Percentiles rank a stretch among this genome's conserved stretches.
These are phyloP conservation scores for Penicillium olsonii DNA, from an alignment of 2,329 filamentous ascomycete genomes.

Conservation along the genomic window DNA sequence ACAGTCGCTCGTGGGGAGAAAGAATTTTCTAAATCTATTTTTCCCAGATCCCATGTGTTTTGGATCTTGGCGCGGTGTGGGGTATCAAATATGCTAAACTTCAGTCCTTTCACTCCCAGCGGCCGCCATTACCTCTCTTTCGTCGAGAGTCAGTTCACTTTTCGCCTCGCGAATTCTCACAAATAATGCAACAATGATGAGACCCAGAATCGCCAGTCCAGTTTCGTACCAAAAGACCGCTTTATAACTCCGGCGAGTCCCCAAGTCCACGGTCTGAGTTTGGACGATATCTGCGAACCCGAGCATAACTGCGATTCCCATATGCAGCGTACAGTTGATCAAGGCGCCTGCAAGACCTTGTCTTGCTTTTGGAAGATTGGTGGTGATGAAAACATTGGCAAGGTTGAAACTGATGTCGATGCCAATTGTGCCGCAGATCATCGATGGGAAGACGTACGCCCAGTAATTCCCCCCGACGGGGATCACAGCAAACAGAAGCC, in stretches of 20 bases:
- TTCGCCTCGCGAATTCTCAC: slow-evolving; percentile 58
- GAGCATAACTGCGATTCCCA: slow-evolving; percentile 71
- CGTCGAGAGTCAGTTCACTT: slow-evolving; percentile 60
- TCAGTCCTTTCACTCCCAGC: neutral
- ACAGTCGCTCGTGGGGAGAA: too few species aligned
- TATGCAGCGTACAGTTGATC: slow-evolving; percentile 69
- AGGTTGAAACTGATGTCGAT: slow-evolving; percentile 77
- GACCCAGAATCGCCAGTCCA: slow-evolving; percentile 54
- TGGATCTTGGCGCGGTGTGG: neutral
- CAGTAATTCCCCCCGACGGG: slow-evolving; percentile 64
- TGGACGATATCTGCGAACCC: slow-evolving; percentile 67
- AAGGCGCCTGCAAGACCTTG: slow-evolving; percentile 73
- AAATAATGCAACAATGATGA: slow-evolving; percentile 56
- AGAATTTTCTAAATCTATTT: neutral
- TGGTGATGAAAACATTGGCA: slow-evolving; percentile 76
- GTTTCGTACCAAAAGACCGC: slow-evolving; percentile 66
- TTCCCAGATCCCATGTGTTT: neutral
- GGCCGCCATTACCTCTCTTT: slow-evolving; percentile 40
- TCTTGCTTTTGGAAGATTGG: slow-evolving; percentile 63
- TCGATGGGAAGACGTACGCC: slow-evolving; percentile 69
- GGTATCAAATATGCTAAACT: slow-evolving; percentile 1
- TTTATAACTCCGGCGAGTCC: slow-evolving; percentile 58
- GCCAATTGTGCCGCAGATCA: slow-evolving; percentile 66
- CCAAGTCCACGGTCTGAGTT: slow-evolving; percentile 50
- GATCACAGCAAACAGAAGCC: slow-evolving; percentile 65